phyloP scores from a whole-genome alignment of 2,329 filamentous ascomycete species.

The Penicillium sp. region DNA sequence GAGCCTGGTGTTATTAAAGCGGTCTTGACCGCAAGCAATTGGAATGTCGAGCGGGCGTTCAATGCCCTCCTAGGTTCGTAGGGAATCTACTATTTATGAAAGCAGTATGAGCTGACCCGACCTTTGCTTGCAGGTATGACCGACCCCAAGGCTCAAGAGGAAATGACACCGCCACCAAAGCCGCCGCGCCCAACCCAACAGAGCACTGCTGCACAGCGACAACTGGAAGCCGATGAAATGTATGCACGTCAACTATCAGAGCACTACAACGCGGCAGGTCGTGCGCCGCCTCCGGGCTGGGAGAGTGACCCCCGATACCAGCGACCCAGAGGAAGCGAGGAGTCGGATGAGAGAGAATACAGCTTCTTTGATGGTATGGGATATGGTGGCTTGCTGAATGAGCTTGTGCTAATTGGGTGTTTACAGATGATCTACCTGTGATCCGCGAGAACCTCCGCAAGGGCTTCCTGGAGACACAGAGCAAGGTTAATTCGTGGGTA shows the following conservation, averaged over 20 bases:
- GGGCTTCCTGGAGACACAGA: conserved; percentile 91
- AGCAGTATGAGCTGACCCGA: conserved; percentile 7
- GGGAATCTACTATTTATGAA: not conserved
- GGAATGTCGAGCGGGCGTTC: conserved; percentile 88
- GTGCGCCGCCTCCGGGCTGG: conserved; percentile 32
- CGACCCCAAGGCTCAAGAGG: conserved; percentile 68
- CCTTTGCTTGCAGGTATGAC: conserved; percentile 62
- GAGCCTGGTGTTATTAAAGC: conserved; percentile 80
- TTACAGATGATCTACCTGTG: conserved; percentile 78
- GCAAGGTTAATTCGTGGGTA: conserved; percentile 90
- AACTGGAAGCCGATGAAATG: conserved; percentile 85
- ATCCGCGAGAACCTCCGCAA: conserved; percentile 92
- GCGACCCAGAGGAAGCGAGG: conserved; percentile 54
- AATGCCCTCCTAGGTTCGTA: conserved; percentile 79
- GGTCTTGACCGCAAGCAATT: conserved; percentile 79
- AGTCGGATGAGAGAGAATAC: conserved; percentile 69
- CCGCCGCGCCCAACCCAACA: conserved; percentile 70
- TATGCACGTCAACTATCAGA: conserved; percentile 92
- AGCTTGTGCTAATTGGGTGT: conserved; percentile 13
- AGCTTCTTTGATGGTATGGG: conserved; percentile 78
- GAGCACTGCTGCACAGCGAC: conserved; percentile 63
- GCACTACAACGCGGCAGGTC: conserved; percentile 65
- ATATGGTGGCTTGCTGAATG: not conserved
- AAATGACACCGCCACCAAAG: conserved; percentile 65
- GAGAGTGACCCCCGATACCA: conserved; percentile 38